These are phyloP conservation scores for Solanum chacoense DNA, from an alignment of 305 asterid species.

Conservation along the genomic window DNA sequence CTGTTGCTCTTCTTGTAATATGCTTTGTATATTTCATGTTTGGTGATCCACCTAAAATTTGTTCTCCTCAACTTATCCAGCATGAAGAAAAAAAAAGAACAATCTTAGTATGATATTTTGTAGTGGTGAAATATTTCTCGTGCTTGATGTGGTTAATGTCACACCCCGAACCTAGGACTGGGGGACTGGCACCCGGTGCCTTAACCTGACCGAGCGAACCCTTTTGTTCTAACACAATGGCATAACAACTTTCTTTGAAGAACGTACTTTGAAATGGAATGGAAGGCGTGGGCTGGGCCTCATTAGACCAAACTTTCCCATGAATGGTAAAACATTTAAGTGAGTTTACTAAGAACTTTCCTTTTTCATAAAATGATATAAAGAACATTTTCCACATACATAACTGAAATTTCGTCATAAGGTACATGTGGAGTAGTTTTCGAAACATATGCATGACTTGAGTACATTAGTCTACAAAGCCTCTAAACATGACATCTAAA, in stretches of 20 bases:
- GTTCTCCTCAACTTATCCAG: not conserved
- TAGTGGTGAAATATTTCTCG: not conserved
- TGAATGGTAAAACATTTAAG: not conserved
- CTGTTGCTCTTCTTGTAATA: not conserved
- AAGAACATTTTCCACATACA: not conserved
- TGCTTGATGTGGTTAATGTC: not conserved
- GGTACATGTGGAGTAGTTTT: not conserved
- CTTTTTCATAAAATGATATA: not conserved
- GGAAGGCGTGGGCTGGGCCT: not conserved
- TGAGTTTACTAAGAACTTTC: not conserved
- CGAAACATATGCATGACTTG: not conserved
- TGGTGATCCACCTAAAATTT: not conserved
- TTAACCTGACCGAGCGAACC: not conserved
- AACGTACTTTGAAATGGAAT: not conserved
- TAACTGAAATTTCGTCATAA: not conserved
- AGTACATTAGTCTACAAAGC: not conserved
- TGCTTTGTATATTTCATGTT: not conserved
- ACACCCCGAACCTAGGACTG: not conserved
- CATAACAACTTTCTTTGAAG: not conserved
- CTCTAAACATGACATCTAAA: not conserved
- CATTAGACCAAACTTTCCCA: not conserved
- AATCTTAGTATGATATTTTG: not conserved
- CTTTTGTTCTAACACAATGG: not conserved
- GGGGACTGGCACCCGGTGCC: not conserved
- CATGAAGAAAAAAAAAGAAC: not conserved